Evolutionary conservation across 2,329 filamentous ascomycete genomes (phyloP).

Genomic region (Thielaviopsis musarum): DNA sequence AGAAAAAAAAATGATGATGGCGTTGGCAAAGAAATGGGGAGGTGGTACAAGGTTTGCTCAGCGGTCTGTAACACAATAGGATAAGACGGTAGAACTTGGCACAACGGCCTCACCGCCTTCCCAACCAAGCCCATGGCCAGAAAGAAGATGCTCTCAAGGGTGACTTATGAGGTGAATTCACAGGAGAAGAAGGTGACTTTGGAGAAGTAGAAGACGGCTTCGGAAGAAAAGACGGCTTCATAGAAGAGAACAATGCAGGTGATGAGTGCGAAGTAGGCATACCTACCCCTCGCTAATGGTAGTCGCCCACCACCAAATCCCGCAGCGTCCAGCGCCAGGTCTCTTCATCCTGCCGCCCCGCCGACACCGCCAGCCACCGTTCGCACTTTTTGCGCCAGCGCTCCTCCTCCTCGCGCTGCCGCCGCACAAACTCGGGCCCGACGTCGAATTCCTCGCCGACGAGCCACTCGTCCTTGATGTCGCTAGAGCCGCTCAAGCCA

Average conservation of each 20-base stretch:
- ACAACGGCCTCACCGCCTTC: no score
- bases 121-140: no score
- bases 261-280: no score
- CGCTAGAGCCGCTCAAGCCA: slow-evolving; percentile 26
- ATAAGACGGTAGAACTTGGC: background rate
- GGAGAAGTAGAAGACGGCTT: no score
- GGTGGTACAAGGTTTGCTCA: background rate
- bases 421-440: slow-evolving; percentile 77
- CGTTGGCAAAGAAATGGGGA: no score
- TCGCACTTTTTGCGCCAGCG: slow-evolving; percentile 79
- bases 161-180: no score
- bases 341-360: slow-evolving; percentile 36
- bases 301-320: slow-evolving; percentile 34
- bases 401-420: slow-evolving; percentile 82
- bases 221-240: no score
- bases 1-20: background rate
- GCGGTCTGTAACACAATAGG: background rate
- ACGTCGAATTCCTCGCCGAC: slow-evolving; percentile 97
- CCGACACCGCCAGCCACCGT: slow-evolving; percentile 52
- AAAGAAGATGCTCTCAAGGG: no score
- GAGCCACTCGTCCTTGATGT: slow-evolving; percentile 60
- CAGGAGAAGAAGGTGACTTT: no score
- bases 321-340: slow-evolving; percentile 66
- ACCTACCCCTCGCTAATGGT: slow-evolving; percentile 10
- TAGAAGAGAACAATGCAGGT: no score